Percentiles rank a stretch among this genome's conserved stretches.
Conservation (phyloP, 2,329 filamentous ascomycete genomes). For the Stemphylium lycopersici region DNA sequence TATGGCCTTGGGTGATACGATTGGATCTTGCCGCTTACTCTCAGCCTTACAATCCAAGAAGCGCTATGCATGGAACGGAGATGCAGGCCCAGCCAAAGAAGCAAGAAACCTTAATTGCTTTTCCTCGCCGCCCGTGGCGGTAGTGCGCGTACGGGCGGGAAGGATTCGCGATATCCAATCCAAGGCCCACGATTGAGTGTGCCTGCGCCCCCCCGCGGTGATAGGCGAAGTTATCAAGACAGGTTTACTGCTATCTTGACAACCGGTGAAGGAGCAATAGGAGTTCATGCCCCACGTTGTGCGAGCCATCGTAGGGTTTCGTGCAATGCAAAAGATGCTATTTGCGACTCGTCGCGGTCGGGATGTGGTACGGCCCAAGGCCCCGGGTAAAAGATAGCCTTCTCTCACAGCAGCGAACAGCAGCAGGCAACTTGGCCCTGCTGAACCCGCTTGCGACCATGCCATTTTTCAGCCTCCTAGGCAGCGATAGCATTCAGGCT, state of each 20-base stretch:
- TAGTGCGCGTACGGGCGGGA: conserved; percentile 8
- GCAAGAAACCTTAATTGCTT: conserved; percentile 5
- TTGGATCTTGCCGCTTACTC: conserved; percentile 10
- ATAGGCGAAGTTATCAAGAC: no score
- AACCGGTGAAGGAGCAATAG: no score
- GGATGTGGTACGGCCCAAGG: background rate
- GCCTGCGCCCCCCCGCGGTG: no score
- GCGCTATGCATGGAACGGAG: conserved; percentile 14
- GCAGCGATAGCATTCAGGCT: background rate
- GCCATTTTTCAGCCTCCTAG: background rate
- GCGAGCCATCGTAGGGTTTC: background rate
- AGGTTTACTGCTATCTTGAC: no score
- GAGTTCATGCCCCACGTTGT: background rate
- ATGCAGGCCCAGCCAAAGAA: conserved; percentile 6
- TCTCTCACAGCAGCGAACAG: no score
- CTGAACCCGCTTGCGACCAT: no score
- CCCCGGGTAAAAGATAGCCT: no score
- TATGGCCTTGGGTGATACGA: conserved; percentile 3
- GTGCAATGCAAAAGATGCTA: background rate
- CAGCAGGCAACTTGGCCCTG: no score
- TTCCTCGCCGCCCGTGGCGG: conserved; percentile 5
- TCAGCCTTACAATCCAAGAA: conserved; percentile 18
- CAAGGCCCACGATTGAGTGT: background rate
- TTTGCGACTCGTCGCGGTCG: background rate
- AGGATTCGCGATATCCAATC: conserved; percentile 8